These are phyloP conservation scores for Luffa acutangula DNA, from an alignment of 306 rosid genomes.

Conservation along the genomic window DNA sequence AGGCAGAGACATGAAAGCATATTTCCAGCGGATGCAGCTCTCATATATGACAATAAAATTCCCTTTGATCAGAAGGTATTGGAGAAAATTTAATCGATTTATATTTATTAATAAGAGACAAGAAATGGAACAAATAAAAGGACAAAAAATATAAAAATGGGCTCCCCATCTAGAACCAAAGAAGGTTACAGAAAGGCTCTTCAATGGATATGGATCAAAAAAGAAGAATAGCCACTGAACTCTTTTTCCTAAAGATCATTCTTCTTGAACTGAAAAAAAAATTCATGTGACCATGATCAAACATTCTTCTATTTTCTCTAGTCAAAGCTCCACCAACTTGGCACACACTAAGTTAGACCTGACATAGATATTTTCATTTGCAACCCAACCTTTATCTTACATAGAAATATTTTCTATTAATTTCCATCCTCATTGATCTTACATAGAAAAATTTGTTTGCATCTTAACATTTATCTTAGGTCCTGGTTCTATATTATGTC, in stretches of 20 bases:
- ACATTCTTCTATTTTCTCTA: not conserved
- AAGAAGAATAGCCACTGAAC: not conserved
- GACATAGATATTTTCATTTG: too few relatives aligned
- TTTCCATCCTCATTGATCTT: too few relatives aligned
- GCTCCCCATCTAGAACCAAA: not conserved
- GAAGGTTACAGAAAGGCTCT: not conserved
- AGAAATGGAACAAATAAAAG: not conserved
- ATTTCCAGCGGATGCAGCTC: conserved; percentile 64
- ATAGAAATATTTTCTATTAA: not conserved
- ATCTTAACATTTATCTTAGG: not conserved
- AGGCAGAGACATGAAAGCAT: conserved; percentile 33
- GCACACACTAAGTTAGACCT: not conserved
- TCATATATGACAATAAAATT: conserved; percentile 49
- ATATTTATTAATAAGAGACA: not conserved
- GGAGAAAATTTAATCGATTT: not conserved
- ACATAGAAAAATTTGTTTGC: too few relatives aligned
- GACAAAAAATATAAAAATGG: not conserved
- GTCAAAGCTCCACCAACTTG: not conserved
- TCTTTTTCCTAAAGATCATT: not conserved
- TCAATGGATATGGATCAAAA: not conserved
- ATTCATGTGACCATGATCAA: not conserved
- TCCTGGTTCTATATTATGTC: not conserved
- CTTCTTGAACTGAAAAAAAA: not conserved
- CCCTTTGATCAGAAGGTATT: conserved; percentile 61
- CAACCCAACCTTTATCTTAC: too few relatives aligned